These are phyloP conservation scores for Phytophthora syringae DNA, from an alignment of 352 stramenopile genomes.

Conservation along the genomic window DNA sequence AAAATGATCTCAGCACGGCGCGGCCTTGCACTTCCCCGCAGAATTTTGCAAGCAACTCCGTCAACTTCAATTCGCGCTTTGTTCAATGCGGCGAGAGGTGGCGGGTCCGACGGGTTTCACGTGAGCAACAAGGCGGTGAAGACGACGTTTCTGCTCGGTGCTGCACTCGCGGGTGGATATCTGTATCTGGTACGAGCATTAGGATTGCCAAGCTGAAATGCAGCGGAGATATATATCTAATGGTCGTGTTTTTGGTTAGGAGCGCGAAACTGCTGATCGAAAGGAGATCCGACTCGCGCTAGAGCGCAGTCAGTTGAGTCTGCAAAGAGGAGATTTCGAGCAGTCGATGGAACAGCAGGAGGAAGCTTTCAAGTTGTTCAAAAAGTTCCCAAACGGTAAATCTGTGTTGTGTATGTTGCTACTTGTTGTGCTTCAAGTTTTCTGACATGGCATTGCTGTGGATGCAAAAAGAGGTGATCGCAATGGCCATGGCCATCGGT, in stretches of 20 bases:
- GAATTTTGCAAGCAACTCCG: neutral
- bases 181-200: conserved; percentile 18
- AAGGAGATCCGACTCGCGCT: conserved; percentile 21
- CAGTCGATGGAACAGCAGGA: conserved; percentile 17
- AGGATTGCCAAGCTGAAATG: neutral
- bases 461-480: conserved; percentile 59
- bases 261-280: conserved; percentile 16
- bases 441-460: neutral
- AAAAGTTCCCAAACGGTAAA: conserved; percentile 24
- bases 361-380: conserved; percentile 21
- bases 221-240: too few species aligned
- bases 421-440: too few species aligned
- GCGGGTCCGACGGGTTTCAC: conserved; percentile 16
- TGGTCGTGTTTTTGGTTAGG: neutral
- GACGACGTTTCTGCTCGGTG: conserved; percentile 16
- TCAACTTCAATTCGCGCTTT: conserved; percentile 7
- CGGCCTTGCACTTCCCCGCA: conserved; percentile 5
- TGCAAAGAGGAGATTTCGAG: conserved; percentile 20
- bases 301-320: conserved; percentile 17
- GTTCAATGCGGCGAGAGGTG: conserved; percentile 11
- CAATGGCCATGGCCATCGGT: conserved; percentile 64
- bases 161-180: conserved; percentile 16
- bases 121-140: conserved; percentile 30
- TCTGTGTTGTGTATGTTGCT: too few species aligned
- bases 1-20: conserved; percentile 8